Base-by-base conservation (phyloP, 139 green algal species). In the Pycnococcus provasolii region DNA sequence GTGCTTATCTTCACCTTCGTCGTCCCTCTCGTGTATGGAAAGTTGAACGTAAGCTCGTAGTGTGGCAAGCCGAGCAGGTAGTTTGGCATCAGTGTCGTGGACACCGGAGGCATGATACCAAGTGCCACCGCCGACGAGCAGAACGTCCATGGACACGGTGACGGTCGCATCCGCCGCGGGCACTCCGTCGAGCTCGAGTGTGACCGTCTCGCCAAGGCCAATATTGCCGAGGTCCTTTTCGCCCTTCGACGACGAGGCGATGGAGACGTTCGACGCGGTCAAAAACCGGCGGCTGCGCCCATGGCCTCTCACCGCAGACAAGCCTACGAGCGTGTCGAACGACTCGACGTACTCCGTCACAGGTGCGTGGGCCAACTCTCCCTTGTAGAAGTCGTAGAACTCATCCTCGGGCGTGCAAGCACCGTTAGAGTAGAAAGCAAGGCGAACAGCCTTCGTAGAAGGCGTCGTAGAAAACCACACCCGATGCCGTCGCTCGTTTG, bases 401-500 rank as follows among this genome's bases (percentile, higher is more conserved):
- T 13, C 11, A 13, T 15, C 53, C 47, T 68, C 53, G 13, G 53
- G 13, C 26, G 53, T 42, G 64, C 64, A 71, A 13, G n/a, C 57
- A 15, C 67, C 8, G 15, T 59, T 9, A 13, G 39, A 37, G 58
- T 73, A 73, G 42, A n/a, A 73, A 73, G 67, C 67, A 73, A 13
- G 67, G 55, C 55, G 45, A 9, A 45, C 57, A 66, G 45, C 67
- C 67, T 58, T 73, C 67, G 52, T 73, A 73, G 67, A 73, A 73
- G 44, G 67, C 45, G 67, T 73, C 67, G 52, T 73, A 73, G 57
- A n/a, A 73, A 73, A 15, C 67, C 67, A 54, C 67, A 73, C 7
- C 67, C 67, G 45, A 67, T 42, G 9, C 64, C 64, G 37, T 64
- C 64, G 9, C n/a, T n/a, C n/a, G n/a, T n/a, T n/a, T n/a, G n/a